These are phyloP conservation scores for Yamadazyma sp. DNA, from an alignment of 805 yeast genomes.

Conservation along the genomic window DNA sequence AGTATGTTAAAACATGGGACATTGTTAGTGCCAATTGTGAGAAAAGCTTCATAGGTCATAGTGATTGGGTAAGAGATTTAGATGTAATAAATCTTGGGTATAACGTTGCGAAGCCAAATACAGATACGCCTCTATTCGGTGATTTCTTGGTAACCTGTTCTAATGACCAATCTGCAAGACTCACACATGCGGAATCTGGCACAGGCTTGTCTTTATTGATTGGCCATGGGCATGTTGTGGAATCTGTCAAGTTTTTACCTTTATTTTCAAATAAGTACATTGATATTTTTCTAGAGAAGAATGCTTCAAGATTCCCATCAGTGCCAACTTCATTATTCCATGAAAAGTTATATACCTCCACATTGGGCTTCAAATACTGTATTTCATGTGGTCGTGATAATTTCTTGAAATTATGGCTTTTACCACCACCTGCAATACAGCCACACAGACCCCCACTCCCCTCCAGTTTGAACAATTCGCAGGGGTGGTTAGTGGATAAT, in stretches of 20 bases:
- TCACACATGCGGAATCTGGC: slow-evolving; percentile 66
- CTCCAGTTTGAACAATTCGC: slow-evolving; percentile 48
- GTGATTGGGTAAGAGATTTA: slow-evolving; percentile 82
- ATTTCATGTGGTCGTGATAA: slow-evolving; percentile 82
- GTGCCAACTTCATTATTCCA: slow-evolving; percentile 31
- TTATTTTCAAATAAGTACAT: slow-evolving; percentile 44
- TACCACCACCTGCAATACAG: slow-evolving; percentile 63
- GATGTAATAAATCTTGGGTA: slow-evolving; percentile 32
- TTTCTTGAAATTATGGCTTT: slow-evolving; percentile 68
- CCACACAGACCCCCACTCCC: slow-evolving; percentile 60
- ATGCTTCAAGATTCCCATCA: slow-evolving; percentile 29
- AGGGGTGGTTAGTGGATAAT: slow-evolving; percentile 57
- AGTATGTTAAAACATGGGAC: slow-evolving; percentile 65
- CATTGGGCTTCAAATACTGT: slow-evolving; percentile 66
- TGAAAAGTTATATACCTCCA: slow-evolving; percentile 26
- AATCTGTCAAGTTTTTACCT: slow-evolving; percentile 69
- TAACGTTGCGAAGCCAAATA: slow-evolving; percentile 10
- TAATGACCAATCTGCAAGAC: slow-evolving; percentile 70
- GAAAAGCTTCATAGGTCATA: slow-evolving; percentile 70
- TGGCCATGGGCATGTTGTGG: slow-evolving; percentile 85
- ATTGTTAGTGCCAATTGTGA: slow-evolving; percentile 64
- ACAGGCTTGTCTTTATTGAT: slow-evolving; percentile 64
- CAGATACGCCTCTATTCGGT: slow-evolving; percentile 32
- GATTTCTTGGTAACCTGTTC: slow-evolving; percentile 71
- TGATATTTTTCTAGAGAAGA: slow-evolving; percentile 42